Evolutionary conservation across 345 rosid genomes (phyloP).

Genomic region (Lepidium didymum): DNA sequence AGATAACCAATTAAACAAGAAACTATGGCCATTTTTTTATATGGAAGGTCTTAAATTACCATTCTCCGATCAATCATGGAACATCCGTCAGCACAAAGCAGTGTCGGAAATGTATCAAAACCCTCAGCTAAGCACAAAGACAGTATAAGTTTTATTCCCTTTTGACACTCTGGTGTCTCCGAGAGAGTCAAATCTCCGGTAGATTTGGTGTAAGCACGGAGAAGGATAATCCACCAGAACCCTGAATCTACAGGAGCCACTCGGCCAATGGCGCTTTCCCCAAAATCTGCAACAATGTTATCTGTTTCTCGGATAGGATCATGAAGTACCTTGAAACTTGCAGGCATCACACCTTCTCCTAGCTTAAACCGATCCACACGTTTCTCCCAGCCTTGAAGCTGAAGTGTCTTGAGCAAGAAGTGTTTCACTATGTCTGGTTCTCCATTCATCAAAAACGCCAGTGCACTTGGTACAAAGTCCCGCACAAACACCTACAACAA

Average conservation of each 20-base stretch:
- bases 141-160: conserved; percentile 72
- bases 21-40: not conserved
- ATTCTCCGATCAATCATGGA: conserved; percentile 90
- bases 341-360: conserved; percentile 90
- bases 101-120: conserved; percentile 79
- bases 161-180: conserved; percentile 75
- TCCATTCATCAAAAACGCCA: conserved; percentile 86
- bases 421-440: conserved; percentile 78
- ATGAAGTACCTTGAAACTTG: conserved; percentile 85
- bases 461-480: conserved; percentile 85
- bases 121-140: conserved; percentile 77
- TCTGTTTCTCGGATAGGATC: conserved; percentile 63
- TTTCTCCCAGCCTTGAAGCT: conserved; percentile 84
- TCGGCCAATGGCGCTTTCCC: conserved; percentile 86
- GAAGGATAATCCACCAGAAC: conserved; percentile 92
- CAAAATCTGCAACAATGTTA: conserved; percentile 75
- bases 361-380: conserved; percentile 67
- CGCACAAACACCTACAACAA: conserved; percentile 63
- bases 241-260: conserved; percentile 94
- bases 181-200: conserved; percentile 70
- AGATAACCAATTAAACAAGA: not conserved
- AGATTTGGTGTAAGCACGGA: conserved; percentile 83
- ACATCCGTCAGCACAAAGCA: conserved; percentile 90
- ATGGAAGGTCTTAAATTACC: conserved; percentile 35
- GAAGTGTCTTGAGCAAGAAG: conserved; percentile 66